Base-by-base conservation (phyloP, 1,284 basidiomycete genomes). In the Grifola frondosa region DNA sequence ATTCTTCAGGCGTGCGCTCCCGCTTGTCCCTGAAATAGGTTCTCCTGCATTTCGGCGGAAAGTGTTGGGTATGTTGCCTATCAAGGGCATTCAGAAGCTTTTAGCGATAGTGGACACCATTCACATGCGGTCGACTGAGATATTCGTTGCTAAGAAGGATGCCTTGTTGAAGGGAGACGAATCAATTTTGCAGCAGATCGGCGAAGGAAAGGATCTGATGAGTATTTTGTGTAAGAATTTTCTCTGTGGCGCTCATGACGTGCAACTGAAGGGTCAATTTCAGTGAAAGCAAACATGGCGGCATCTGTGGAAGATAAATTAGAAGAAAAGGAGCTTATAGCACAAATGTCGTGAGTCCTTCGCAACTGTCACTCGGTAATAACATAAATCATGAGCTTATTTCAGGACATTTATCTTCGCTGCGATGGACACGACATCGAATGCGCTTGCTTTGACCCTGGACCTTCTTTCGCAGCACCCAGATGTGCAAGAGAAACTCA, bases 391-490 rank as follows among this genome's bases (percentile, higher is more conserved):
- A 11, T 3, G 13, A 7, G 10, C 29, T 41, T 7, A 17, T n/a
- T 3, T 8, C 1, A 61, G 58, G n/a, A 52, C 55, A 0, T 46
- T 63, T 19, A 51, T 58, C 5, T 50, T 59, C 16, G 61, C 62
- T 7, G 61, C 50, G 1, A 57, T 58, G 35, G 59, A 63, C 33
- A 63, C 61, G 0, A 61, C 59, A n/a, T 59, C 58, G 10, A 57
- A 53, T 26, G 59, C 61, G 4, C 45, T 62, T 12, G 51, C 60
- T 7, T 58, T 59, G 16, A 56, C 57, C 20, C 46, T 65, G 3
- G 49, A 59, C 12, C 37, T 57, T 5, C 51, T 52, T 2, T 25
- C 47, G 10, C 13, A 23, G 8, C 36, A 45, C 21, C 50, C 40
- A 1, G 40, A 41, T 3, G 45, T 36, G 0, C 47, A 52, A 24